These are phyloP conservation scores for Cordyceps javanica DNA, from an alignment of 2,329 filamentous ascomycete genomes.

Conservation along the genomic window DNA sequence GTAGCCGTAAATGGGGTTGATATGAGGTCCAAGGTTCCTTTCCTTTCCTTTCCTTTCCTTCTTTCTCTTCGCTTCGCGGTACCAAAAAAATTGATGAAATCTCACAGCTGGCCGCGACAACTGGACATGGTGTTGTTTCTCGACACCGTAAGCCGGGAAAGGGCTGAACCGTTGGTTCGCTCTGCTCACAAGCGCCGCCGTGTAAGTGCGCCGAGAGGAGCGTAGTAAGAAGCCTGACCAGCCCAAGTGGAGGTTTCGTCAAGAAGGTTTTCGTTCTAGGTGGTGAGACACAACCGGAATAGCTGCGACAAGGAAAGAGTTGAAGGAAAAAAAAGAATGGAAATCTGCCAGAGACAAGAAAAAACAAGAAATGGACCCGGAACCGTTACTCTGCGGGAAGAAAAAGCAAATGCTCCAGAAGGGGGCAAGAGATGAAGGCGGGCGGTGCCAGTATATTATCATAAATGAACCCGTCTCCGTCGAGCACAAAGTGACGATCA, in stretches of 20 bases:
- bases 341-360: background rate
- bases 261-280: background rate
- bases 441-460: conserved; percentile 4
- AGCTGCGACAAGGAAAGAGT: background rate
- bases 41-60: no score
- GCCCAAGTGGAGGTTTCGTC: background rate
- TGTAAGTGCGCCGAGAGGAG: conserved; percentile 8
- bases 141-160: background rate
- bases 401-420: background rate
- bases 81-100: no score
- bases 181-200: conserved; percentile 6
- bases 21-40: no score
- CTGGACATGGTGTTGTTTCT: background rate
- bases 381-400: no score
- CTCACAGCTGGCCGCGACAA: background rate
- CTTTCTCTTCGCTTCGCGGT: background rate
- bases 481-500: conserved; percentile 7
- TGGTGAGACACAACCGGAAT: background rate
- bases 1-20: no score
- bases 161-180: background rate
- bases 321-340: background rate
- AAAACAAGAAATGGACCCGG: background rate
- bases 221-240: no score
- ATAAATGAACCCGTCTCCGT: conserved; percentile 10
- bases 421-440: background rate